Base-by-base conservation (phyloP, 805 yeast genomes). In the Myxozyma udenii region DNA sequence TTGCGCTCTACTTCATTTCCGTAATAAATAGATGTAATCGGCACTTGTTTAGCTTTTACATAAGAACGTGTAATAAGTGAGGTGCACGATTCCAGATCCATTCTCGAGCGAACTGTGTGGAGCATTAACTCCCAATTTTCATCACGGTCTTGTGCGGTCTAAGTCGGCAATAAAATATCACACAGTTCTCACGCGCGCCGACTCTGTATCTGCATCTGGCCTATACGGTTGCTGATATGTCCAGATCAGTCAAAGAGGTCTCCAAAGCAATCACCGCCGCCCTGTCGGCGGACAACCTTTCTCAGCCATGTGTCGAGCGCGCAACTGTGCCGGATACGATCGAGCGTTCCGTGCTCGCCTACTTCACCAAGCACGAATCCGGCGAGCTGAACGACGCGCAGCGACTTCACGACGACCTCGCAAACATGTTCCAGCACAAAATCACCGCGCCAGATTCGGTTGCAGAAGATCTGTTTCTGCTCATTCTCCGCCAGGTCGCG, bases 341-440 rank as follows among this genome's bases (percentile, higher is more conserved):
- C 24, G 21, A 41, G 36, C n/a, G 42, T 2, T 24, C n/a, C 12
- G 43, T 43, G 26, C 39, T 54, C 21, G 51, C 39, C 11, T 59
- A 58, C 26, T 30, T 53, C 30, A 26, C 41, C 11, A 24, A 44
- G 23, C 62, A 59, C 33, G 51, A 40, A n/a, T 43, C 23, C 26
- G 33, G 61, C 9, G 68, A 65, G 12, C 6, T 50, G 14, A 19
- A 41, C 12, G 63, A 61, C 21, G 64, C 72, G 3, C 36, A 62
- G 18, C 46, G 63, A 49, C 62, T 71, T 9, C 71, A 70, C 44
- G 75, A 71, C 5, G 67, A 64, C 40, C 65, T 71, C 28, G 51
- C 53, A 16, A 46, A 58, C 37, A 41, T 70, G 4, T 67, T 64
- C 45, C 41, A 48, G 26, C 41, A 49, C 4, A 44, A 43, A 11